These are phyloP conservation scores for Aspergillus egyptiacus DNA, from an alignment of 495 filamentous ascomycete species.

Conservation along the genomic window DNA sequence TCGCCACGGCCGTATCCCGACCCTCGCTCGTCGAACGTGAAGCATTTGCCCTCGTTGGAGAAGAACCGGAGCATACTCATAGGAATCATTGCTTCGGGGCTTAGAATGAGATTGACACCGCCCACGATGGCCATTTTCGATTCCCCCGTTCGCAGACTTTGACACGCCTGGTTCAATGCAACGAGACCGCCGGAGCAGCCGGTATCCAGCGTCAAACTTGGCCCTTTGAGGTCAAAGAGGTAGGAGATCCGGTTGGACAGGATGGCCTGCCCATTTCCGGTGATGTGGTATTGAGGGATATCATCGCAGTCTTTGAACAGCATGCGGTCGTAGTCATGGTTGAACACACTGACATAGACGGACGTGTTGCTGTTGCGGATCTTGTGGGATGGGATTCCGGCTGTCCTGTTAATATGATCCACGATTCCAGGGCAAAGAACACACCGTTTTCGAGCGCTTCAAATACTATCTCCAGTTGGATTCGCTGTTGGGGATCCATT, in stretches of 20 bases:
- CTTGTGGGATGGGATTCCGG: too few relatives aligned
- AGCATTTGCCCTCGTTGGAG: constrained; percentile 29
- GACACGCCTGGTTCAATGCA: constrained; percentile 35
- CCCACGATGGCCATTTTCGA: constrained; percentile 29
- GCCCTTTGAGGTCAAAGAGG: constrained; percentile 35
- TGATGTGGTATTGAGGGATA: constrained; percentile 28
- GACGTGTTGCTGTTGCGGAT: too few relatives aligned
- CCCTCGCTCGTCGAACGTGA: constrained; percentile 31
- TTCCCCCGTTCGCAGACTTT: constrained; percentile 15
- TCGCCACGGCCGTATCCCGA: constrained; percentile 32
- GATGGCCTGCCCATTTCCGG: constrained; percentile 39
- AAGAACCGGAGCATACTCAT: constrained; percentile 4
- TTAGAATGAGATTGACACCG: too few relatives aligned
- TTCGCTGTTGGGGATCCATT: too few relatives aligned
- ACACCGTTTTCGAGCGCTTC: too few relatives aligned
- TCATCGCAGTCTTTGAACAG: too few relatives aligned
- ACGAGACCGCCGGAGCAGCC: constrained; percentile 44
- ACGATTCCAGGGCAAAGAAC: too few relatives aligned
- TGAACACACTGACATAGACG: too few relatives aligned
- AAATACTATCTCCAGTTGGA: too few relatives aligned
- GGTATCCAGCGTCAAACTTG: constrained; percentile 39
- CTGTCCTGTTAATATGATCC: too few relatives aligned
- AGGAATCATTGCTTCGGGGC: too few relatives aligned
- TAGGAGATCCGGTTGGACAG: constrained; percentile 38
- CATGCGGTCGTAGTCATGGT: too few relatives aligned